Percentiles rank a stretch among this genome's conserved stretches.
These are phyloP conservation scores for Endoconidiophora polonica DNA, from an alignment of 2,329 filamentous ascomycete species.

Conservation along the genomic window DNA sequence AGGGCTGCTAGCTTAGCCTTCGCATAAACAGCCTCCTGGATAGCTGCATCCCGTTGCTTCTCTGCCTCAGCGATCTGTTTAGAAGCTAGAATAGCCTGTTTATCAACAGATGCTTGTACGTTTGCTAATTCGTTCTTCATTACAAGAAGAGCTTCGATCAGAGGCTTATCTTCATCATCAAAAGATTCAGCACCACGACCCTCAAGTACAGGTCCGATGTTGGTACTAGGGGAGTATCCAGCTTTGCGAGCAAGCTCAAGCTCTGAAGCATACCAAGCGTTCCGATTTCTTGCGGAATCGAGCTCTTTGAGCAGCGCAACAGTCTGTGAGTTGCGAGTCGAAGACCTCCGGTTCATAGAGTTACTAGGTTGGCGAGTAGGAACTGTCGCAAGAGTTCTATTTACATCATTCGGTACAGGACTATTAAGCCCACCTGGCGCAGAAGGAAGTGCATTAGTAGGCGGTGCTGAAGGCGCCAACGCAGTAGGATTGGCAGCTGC, in stretches of 20 bases:
- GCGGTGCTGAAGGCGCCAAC: conserved; percentile 4
- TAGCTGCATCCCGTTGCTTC: conserved; percentile 83
- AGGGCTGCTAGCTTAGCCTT: conserved; percentile 75
- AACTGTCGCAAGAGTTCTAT: background rate
- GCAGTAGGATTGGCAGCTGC: conserved; percentile 2
- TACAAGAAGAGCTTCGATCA: conserved; percentile 79
- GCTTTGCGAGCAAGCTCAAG: conserved; percentile 79
- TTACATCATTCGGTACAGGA: conserved; percentile 4
- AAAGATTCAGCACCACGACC: conserved; percentile 62
- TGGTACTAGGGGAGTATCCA: conserved; percentile 61
- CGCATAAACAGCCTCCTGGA: conserved; percentile 86
- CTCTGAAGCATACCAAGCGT: conserved; percentile 95
- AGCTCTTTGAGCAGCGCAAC: conserved; percentile 72
- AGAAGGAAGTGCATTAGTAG: conserved; percentile 2
- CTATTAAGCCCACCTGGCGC: conserved; percentile 1
- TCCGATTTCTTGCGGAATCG: conserved; percentile 66
- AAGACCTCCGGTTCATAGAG: conserved; percentile 41
- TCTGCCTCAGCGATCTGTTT: conserved; percentile 87
- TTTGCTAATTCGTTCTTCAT: conserved; percentile 83
- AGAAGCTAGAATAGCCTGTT: conserved; percentile 70
- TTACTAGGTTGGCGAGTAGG: conserved; percentile 40
- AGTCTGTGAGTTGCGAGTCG: conserved; percentile 46
- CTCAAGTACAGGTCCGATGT: conserved; percentile 57
- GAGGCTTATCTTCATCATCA: conserved; percentile 76
- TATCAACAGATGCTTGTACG: conserved; percentile 77